Evolutionary conservation across 1,284 basidiomycete genomes (phyloP).

Genomic region (Mycosarcoma mackinlayi): DNA sequence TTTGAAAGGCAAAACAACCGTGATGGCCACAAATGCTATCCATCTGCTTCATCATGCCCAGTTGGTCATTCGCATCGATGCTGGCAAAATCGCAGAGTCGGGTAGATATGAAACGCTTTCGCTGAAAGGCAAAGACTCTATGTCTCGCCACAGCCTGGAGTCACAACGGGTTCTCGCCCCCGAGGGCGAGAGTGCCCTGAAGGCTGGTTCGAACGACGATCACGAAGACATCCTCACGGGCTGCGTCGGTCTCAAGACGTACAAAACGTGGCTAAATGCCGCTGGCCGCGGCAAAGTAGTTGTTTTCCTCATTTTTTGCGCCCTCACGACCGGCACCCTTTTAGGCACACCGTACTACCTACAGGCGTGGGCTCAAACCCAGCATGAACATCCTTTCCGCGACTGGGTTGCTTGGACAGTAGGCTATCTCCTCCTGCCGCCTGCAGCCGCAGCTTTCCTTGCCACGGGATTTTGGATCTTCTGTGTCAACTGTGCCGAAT

Average conservation of each 20-base stretch:
- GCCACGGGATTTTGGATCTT: constrained; percentile 18
- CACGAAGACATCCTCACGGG: constrained; percentile 41
- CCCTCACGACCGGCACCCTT: not conserved
- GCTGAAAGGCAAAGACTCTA: constrained; percentile 47
- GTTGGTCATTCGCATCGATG: constrained; percentile 45
- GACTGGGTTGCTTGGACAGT: constrained; percentile 24
- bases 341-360: constrained; percentile 19
- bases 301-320: not conserved
- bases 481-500: constrained; percentile 5
- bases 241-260: constrained; percentile 27
- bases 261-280: constrained; percentile 28
- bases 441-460: constrained; percentile 10
- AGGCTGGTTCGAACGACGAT: constrained; percentile 22
- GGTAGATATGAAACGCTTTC: constrained; percentile 46
- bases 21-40: constrained; percentile 57
- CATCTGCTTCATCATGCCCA: constrained; percentile 45
- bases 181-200: not conserved
- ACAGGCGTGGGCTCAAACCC: constrained; percentile 36
- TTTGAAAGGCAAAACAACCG: constrained; percentile 42
- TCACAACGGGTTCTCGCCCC: constrained; percentile 13
- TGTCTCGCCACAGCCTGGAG: constrained; percentile 45
- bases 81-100: constrained; percentile 46
- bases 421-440: constrained; percentile 11
- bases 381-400: constrained; percentile 26
- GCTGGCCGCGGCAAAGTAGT: constrained; percentile 15